phyloP scores from a whole-genome alignment of 2,329 filamentous ascomycete species.

The Apiospora phragmitis region DNA sequence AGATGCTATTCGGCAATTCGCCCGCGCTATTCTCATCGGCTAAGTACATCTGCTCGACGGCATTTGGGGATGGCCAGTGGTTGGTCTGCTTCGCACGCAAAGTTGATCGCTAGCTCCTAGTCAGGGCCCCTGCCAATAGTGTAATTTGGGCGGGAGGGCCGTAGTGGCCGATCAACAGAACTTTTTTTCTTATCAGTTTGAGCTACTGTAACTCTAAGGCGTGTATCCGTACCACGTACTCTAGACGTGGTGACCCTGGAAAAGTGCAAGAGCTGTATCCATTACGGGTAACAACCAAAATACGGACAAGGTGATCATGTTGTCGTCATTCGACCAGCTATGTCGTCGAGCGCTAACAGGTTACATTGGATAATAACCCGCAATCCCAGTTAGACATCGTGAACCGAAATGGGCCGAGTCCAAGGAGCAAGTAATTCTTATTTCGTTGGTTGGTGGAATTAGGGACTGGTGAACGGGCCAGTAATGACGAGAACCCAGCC shows the following conservation, averaged over 20 bases:
- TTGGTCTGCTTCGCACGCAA: not conserved
- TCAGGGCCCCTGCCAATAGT: not conserved
- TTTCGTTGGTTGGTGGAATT: not conserved
- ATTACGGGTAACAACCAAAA: slow-evolving; percentile 6
- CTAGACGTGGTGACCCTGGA: not conserved
- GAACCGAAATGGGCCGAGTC: not conserved
- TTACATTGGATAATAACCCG: not conserved
- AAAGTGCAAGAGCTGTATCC: not conserved
- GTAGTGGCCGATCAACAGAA: not conserved
- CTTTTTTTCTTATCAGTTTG: not conserved
- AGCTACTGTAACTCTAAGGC: not conserved
- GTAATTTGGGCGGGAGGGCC: not conserved
- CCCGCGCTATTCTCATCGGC: not conserved
- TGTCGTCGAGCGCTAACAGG: not conserved
- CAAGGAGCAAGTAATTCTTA: not conserved
- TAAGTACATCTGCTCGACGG: not conserved
- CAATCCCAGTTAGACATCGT: not conserved
- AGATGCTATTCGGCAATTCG: not conserved
- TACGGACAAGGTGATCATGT: not conserved
- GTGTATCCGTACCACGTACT: not conserved
- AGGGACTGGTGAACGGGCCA: not conserved
- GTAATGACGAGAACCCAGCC: not conserved
- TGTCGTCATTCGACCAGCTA: not conserved
- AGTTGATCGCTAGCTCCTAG: not conserved
- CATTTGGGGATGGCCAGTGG: not conserved